phyloP scores from a whole-genome alignment of 768 basidiomycete genomes.

The Panaeolus cyanescens region DNA sequence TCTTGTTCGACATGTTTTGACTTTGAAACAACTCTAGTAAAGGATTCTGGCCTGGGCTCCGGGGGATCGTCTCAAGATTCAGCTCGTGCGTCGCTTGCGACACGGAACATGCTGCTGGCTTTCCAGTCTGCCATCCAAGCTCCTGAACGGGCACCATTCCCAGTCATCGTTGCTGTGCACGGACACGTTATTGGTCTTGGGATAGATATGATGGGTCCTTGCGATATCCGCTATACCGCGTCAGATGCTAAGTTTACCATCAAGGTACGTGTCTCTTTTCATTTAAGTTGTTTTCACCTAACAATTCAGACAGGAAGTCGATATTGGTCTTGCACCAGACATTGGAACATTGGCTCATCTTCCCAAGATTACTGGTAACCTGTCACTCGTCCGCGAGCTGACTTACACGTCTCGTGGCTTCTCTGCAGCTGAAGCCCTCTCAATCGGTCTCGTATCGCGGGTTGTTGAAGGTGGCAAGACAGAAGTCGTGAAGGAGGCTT shows the following conservation, averaged over 20 bases:
- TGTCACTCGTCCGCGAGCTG: slow-evolving; percentile 70
- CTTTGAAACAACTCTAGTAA: slow-evolving; percentile 21
- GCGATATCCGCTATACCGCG: slow-evolving; percentile 80
- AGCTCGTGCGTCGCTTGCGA: slow-evolving; percentile 51
- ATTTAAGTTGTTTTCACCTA: too few species aligned
- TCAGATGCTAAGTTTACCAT: slow-evolving; percentile 65
- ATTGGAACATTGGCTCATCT: slow-evolving; percentile 84
- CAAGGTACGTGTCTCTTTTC: slow-evolving; percentile 67
- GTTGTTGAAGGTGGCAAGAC: slow-evolving; percentile 66
- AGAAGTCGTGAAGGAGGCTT: slow-evolving; percentile 66
- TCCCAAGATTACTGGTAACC: too few species aligned
- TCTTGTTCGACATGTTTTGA: neutral
- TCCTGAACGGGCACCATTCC: slow-evolving; percentile 69
- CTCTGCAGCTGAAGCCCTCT: slow-evolving; percentile 62
- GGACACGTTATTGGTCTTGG: slow-evolving; percentile 77
- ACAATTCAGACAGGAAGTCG: slow-evolving; percentile 74
- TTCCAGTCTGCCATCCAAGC: slow-evolving; percentile 77
- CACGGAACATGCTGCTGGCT: slow-evolving; percentile 47
- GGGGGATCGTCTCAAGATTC: slow-evolving; percentile 44
- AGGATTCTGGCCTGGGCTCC: slow-evolving; percentile 26
- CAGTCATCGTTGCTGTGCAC: slow-evolving; percentile 83
- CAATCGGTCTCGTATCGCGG: slow-evolving; percentile 73
- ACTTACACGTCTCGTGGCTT: slow-evolving; percentile 78
- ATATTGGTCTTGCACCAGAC: slow-evolving; percentile 86
- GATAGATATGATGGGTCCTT: slow-evolving; percentile 71